A percentile compares a stretch with the other conserved stretches of the same genome.
These are phyloP conservation scores for Celoporthe dispersa DNA, from an alignment of 2,329 filamentous ascomycete species.

Conservation along the genomic window DNA sequence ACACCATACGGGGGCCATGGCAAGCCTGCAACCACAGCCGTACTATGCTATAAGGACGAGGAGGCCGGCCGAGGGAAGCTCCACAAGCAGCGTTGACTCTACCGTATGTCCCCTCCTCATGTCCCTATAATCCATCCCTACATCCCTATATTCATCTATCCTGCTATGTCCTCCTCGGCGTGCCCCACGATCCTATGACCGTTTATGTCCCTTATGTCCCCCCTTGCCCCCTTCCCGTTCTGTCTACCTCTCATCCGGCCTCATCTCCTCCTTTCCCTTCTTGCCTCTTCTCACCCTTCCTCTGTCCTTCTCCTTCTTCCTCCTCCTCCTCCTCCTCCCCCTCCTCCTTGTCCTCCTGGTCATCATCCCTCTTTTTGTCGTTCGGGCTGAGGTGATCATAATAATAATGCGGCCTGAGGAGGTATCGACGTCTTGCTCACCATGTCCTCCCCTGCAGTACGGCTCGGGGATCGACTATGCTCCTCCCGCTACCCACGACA, in stretches of 20 bases:
- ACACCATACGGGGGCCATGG: conserved; percentile 39
- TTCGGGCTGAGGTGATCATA: neutral
- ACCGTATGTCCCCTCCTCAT: conserved; percentile 46
- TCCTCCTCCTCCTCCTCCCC: neutral
- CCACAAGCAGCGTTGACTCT: conserved; percentile 53
- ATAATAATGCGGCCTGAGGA: conserved; percentile 22
- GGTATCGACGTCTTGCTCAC: conserved; percentile 30
- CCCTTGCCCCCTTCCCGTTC: neutral
- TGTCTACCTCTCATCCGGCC: neutral
- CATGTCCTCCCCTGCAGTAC: conserved; percentile 47
- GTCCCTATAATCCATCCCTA: neutral
- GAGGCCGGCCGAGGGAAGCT: conserved; percentile 49
- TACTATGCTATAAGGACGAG: conserved; percentile 60
- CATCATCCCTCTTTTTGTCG: neutral
- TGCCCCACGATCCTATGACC: neutral
- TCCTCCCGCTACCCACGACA: conserved; percentile 57
- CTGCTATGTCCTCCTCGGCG: neutral
- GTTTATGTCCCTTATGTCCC: neutral
- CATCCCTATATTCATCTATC: neutral
- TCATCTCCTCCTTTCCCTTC: neutral
- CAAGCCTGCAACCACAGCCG: conserved; percentile 44
- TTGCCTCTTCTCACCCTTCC: neutral
- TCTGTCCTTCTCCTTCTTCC: neutral
- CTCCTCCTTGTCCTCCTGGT: neutral
- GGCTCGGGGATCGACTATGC: conserved; percentile 48